phyloP scores from a whole-genome alignment of 1,284 basidiomycete species.

The Farysia itapuensis region DNA sequence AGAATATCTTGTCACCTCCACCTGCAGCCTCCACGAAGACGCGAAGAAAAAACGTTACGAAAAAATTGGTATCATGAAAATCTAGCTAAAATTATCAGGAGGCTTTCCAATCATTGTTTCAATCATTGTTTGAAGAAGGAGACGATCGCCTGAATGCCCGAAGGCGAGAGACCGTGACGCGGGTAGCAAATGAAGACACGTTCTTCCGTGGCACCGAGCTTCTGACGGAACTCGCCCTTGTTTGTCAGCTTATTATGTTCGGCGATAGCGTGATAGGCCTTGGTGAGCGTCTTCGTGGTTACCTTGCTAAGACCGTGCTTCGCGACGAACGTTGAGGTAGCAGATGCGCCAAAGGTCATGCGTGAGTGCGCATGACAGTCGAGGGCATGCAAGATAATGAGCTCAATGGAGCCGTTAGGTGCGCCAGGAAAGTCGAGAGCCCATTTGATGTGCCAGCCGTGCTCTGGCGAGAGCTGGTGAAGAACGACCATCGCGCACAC shows the following conservation, averaged over 20 bases:
- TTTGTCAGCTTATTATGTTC: slow-evolving; percentile 40
- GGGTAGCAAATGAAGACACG: slow-evolving; percentile 50
- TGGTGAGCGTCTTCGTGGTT: slow-evolving; percentile 40
- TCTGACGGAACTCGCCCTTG: slow-evolving; percentile 55
- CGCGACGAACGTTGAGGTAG: slow-evolving; percentile 32
- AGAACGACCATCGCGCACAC: slow-evolving; percentile 65
- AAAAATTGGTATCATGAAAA: no score
- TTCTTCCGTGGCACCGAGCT: slow-evolving; percentile 50
- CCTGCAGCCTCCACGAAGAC: no score
- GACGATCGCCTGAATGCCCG: slow-evolving; percentile 49
- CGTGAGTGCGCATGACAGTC: slow-evolving; percentile 62
- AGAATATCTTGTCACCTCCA: no score
- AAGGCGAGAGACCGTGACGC: slow-evolving; percentile 42
- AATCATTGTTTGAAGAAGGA: slow-evolving; percentile 47
- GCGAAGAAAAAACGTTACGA: no score
- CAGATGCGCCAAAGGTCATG: slow-evolving; percentile 61
- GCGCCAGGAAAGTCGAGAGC: slow-evolving; percentile 67
- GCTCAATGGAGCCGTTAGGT: slow-evolving; percentile 64
- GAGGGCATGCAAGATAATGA: slow-evolving; percentile 65
- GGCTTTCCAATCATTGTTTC: no score
- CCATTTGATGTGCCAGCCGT: slow-evolving; percentile 69
- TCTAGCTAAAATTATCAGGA: no score
- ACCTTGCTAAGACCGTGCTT: slow-evolving; percentile 49
- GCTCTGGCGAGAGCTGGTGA: slow-evolving; percentile 64
- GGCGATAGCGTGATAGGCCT: slow-evolving; percentile 39